Conservation (phyloP, 2,329 filamentous ascomycete genomes). For the Paramyrothecium sp. region DNA sequence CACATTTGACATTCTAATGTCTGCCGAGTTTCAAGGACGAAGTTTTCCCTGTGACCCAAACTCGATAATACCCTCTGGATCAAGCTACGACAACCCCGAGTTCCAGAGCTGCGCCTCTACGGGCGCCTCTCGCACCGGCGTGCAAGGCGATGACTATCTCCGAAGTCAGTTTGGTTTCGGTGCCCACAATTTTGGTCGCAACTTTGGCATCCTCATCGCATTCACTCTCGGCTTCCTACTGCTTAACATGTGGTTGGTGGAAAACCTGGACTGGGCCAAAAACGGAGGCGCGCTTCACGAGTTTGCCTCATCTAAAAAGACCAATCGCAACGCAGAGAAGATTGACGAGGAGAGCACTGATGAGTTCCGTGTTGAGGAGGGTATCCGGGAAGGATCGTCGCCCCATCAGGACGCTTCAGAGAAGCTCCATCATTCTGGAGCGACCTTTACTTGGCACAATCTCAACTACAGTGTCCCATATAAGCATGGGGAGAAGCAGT, state of each 20-base stretch:
- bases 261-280: conserved; percentile 7
- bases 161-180: conserved; percentile 4
- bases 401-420: background rate
- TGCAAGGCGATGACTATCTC: conserved; percentile 6
- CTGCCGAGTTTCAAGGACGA: background rate
- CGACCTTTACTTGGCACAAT: conserved; percentile 6
- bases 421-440: conserved; percentile 4
- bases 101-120: conserved; percentile 42
- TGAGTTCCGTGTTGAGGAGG: background rate
- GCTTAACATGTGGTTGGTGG: conserved; percentile 7
- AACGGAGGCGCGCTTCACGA: background rate
- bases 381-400: background rate
- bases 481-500: conserved; percentile 4
- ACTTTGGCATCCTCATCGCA: conserved; percentile 6
- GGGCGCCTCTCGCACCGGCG: background rate
- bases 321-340: background rate
- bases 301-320: background rate
- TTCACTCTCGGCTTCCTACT: conserved; percentile 2
- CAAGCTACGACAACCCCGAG: conserved; percentile 36
- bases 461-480: conserved; percentile 3
- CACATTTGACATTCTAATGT: background rate
- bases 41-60: background rate
- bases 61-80: conserved; percentile 38
- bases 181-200: conserved; percentile 1
- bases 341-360: conserved; percentile 2